Conservation (phyloP, 768 basidiomycete genomes). For the Pleurotus giganteus region DNA sequence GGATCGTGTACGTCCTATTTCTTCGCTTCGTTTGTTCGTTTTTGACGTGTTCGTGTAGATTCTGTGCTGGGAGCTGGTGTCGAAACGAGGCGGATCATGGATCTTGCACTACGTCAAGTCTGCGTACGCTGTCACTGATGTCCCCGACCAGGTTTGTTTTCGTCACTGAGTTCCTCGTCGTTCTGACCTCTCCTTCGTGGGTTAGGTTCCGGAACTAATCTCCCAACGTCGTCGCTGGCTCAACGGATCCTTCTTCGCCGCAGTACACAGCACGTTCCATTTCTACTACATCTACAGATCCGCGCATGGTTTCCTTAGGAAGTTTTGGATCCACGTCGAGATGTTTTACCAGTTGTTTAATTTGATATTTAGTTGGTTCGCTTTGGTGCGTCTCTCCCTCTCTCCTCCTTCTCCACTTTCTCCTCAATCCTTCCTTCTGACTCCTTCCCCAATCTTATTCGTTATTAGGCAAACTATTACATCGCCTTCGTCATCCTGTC, state of each 20-base stretch:
- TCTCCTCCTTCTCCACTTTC: neutral
- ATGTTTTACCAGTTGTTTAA: slow-evolving; percentile 90
- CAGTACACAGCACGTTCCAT: slow-evolving; percentile 87
- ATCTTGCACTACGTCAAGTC: slow-evolving; percentile 95
- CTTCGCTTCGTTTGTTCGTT: neutral
- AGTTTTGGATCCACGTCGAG: slow-evolving; percentile 95
- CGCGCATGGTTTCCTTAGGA: slow-evolving; percentile 76
- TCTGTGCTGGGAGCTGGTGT: slow-evolving; percentile 95
- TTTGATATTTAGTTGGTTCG: slow-evolving; percentile 90
- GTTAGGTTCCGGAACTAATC: slow-evolving; percentile 85
- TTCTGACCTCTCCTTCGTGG: neutral
- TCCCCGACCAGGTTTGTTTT: slow-evolving; percentile 75
- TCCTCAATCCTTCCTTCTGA: neutral
- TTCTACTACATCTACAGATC: slow-evolving; percentile 96
- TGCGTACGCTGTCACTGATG: slow-evolving; percentile 89
- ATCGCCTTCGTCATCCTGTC: slow-evolving; percentile 84
- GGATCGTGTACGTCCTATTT: slow-evolving; percentile 55
- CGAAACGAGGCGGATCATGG: slow-evolving; percentile 90
- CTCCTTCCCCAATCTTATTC: neutral
- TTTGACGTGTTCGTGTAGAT: slow-evolving; percentile 43
- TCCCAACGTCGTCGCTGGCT: slow-evolving; percentile 96
- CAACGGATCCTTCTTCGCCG: slow-evolving; percentile 98
- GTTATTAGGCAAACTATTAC: slow-evolving; percentile 79
- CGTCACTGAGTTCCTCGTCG: neutral
- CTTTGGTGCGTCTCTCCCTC: slow-evolving; percentile 49